A percentile compares a stretch with the other conserved stretches of the same genome.
These are phyloP conservation scores for Mayamaea pseudoterrestris DNA, from an alignment of 108 stramenopile species.

Conservation along the genomic window DNA sequence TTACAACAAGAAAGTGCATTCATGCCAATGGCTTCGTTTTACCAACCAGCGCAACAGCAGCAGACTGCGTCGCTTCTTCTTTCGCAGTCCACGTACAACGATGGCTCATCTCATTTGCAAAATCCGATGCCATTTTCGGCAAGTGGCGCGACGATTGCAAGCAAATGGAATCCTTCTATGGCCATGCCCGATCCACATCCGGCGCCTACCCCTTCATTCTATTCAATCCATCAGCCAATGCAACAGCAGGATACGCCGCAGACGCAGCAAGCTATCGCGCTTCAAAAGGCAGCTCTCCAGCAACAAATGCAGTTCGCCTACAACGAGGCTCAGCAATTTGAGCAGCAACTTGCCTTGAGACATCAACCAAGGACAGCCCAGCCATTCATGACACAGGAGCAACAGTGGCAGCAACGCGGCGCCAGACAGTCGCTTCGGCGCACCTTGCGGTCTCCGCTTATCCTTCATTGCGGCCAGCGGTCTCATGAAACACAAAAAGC, in stretches of 20 bases:
- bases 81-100: neutral
- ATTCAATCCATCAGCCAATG: too few species aligned
- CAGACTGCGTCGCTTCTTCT: neutral
- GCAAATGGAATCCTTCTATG: neutral
- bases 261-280: too few species aligned
- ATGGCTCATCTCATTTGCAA: neutral
- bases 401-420: too few species aligned
- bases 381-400: neutral
- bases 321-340: neutral
- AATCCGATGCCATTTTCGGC: neutral
- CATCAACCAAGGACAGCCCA: neutral
- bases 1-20: neutral
- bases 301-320: neutral
- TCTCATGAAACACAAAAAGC: slow-evolving; percentile 15
- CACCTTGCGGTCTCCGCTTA: too few species aligned
- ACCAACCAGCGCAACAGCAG: neutral
- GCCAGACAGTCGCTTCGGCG: too few species aligned
- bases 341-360: neutral
- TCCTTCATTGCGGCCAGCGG: too few species aligned
- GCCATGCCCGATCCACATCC: too few species aligned
- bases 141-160: neutral
- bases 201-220: too few species aligned
- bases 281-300: too few species aligned
- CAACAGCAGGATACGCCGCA: too few species aligned
- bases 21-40: too few species aligned